Percentiles rank a stretch among this genome's conserved stretches.
Conservation (phyloP, 2,329 filamentous ascomycete genomes). For the Neopestalotiopsis clavispora region DNA sequence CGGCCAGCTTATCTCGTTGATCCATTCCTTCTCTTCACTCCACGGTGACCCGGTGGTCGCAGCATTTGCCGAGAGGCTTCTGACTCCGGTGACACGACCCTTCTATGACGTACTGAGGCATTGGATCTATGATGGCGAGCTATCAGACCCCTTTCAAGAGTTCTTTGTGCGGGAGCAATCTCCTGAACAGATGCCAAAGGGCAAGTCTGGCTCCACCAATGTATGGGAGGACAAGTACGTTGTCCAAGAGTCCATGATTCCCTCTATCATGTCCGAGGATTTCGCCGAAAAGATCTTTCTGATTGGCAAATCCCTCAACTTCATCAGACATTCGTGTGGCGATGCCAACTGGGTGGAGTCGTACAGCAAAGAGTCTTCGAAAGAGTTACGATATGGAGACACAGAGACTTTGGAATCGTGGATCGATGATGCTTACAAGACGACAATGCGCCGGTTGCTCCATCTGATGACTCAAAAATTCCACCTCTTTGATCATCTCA, state of each 20-base stretch:
- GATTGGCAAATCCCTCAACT: slow-evolving; percentile 97
- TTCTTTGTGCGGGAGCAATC: slow-evolving; percentile 93
- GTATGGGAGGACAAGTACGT: slow-evolving; percentile 99
- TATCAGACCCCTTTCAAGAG: slow-evolving; percentile 93
- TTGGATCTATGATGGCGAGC: slow-evolving; percentile 98
- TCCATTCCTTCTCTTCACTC: slow-evolving; percentile 90
- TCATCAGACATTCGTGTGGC: slow-evolving; percentile 93
- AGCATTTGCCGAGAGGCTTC: slow-evolving; percentile 86
- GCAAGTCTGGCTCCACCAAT: slow-evolving; percentile 72
- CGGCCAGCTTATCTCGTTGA: slow-evolving; percentile 89
- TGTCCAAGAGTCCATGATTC: slow-evolving; percentile 83
- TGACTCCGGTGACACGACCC: slow-evolving; percentile 85
- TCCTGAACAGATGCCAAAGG: slow-evolving; percentile 51
- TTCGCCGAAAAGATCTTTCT: slow-evolving; percentile 97
- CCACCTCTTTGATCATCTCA: slow-evolving; percentile 89
- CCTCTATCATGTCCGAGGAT: slow-evolving; percentile 88
- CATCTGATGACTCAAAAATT: slow-evolving; percentile 95
- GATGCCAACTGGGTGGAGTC: slow-evolving; percentile 95
- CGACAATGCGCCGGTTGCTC: slow-evolving; percentile 94
- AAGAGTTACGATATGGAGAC: slow-evolving; percentile 90
- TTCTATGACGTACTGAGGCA: slow-evolving; percentile 96
- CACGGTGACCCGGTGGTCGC: slow-evolving; percentile 96
- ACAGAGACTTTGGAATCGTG: slow-evolving; percentile 89
- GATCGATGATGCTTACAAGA: slow-evolving; percentile 97
- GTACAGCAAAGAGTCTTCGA: slow-evolving; percentile 91